Base-by-base conservation (phyloP, 148 eudicot genomes). In the Fagopyrum tataricum region DNA sequence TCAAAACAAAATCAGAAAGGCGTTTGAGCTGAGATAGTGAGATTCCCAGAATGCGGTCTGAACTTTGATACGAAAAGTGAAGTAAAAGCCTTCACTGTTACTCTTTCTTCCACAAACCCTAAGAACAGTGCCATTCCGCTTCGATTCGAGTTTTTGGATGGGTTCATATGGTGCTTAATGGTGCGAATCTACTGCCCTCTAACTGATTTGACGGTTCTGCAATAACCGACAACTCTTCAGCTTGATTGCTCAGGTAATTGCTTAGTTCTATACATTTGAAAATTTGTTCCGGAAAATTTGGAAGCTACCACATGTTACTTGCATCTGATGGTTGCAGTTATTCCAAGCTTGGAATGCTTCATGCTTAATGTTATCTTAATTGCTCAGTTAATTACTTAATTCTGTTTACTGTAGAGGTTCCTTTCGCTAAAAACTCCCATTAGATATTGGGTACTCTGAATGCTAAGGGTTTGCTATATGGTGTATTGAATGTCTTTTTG, bases 51-150 rank as follows among this genome's bases (percentile, higher is more conserved):
- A 21, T 64, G 44, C 8, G 18, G n/a, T 64, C 69, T 39, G 66
- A 59, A 59, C 37, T 31, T 31, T 31, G 49, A 46, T 8, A 64
- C 69, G 9, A 62, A 62, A 64, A 64, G 69, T 6, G 69, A 14
- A 64, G 10, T 64, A 37, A 31, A 31, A 31, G 43, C 69, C 43
- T 64, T 64, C 69, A 64, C 69, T 64, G 44, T 64, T 39, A 31
- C 44, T 61, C 21, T 56, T 18, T 64, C 69, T 64, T 64, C 69
- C 15, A 13, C 69, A 64, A 64, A 64, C 69, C 69, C 69, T 64
- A 39, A 15, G 8, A 24, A 24, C 20, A 7, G 69, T 31, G n/a
- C 18, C 18, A 31, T 31, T 61, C 12, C 67, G 5, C 23, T 61
- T 61, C 41, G 13, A 26, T 61, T 26, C 4, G 40, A 17, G 66